Evolutionary conservation across 352 stramenopile species (phyloP).

Genomic region (Phytopythium vexans): DNA sequence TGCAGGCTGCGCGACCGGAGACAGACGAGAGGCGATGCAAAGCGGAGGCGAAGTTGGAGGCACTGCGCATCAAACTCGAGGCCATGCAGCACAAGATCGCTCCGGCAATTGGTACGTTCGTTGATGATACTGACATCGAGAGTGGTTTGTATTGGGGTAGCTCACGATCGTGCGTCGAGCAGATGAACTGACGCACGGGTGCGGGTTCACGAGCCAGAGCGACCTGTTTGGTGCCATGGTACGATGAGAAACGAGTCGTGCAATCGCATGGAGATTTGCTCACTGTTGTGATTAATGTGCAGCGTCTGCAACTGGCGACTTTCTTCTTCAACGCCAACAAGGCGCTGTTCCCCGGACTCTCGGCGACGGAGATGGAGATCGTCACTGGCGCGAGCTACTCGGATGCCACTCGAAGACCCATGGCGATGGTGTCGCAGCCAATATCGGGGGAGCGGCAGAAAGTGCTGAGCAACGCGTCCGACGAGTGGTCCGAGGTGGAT

Average conservation of each 20-base stretch:
- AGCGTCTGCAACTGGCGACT: conserved; percentile 67
- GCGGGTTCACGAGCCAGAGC: conserved; percentile 23
- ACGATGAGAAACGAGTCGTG: background rate
- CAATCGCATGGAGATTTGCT: background rate
- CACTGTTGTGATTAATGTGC: conserved; percentile 1
- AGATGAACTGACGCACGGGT: conserved; percentile 40
- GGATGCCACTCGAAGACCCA: conserved; percentile 22
- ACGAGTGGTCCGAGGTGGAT: conserved; percentile 39
- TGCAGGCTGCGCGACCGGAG: conserved; percentile 27
- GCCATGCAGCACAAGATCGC: conserved; percentile 34
- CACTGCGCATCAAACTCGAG: conserved; percentile 37
- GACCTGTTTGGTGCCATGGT: conserved; percentile 72
- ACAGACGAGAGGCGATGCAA: conserved; percentile 40
- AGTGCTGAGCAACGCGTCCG: conserved; percentile 27
- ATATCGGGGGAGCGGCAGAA: conserved; percentile 20
- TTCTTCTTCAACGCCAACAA: conserved; percentile 75
- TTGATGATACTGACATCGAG: background rate
- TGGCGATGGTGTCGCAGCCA: conserved; percentile 14
- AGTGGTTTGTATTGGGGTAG: background rate
- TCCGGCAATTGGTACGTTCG: conserved; percentile 30
- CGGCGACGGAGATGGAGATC: conserved; percentile 47
- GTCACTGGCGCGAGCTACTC: conserved; percentile 22
- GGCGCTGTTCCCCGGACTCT: conserved; percentile 45
- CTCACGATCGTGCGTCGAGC: background rate
- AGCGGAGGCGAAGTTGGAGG: conserved; percentile 30